These are phyloP conservation scores for Kondoa malvinella DNA, from an alignment of 768 basidiomycete genomes.

Conservation along the genomic window DNA sequence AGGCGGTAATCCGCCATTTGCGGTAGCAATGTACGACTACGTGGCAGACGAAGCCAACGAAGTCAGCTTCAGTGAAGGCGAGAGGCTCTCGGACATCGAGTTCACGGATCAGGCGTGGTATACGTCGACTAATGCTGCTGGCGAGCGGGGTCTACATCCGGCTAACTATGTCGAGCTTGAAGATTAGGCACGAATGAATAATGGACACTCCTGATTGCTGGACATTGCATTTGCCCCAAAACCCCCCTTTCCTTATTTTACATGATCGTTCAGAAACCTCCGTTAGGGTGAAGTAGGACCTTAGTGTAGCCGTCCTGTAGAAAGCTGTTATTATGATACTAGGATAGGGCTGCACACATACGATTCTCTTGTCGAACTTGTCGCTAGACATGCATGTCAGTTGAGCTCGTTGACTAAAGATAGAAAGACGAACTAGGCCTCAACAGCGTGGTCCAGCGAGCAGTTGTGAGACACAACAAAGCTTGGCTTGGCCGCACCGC, in stretches of 20 bases:
- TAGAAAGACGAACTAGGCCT: too few species aligned
- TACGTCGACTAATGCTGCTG: neutral
- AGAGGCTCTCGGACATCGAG: constrained; percentile 60
- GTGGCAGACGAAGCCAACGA: neutral
- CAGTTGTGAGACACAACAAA: constrained; percentile 34
- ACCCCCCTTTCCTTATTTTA: too few species aligned
- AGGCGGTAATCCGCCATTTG: constrained; percentile 39
- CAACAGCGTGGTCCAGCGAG: constrained; percentile 38
- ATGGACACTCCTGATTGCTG: too few species aligned
- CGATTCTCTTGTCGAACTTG: constrained; percentile 46
- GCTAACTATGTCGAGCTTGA: neutral
- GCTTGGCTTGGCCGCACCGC: neutral
- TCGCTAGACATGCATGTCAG: too few species aligned
- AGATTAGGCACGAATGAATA: too few species aligned
- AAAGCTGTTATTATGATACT: neutral
- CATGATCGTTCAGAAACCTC: neutral
- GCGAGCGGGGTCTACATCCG: neutral
- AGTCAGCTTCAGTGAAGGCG: constrained; percentile 55
- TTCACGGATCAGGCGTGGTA: constrained; percentile 28
- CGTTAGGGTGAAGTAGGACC: constrained; percentile 15
- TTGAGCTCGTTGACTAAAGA: too few species aligned
- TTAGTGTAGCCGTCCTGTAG: constrained; percentile 9
- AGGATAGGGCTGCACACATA: neutral
- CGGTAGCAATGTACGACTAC: constrained; percentile 41
- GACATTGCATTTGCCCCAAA: too few species aligned